A percentile compares a stretch with the other conserved stretches of the same genome.
These are phyloP conservation scores for Daldinia loculata DNA, from an alignment of 495 filamentous ascomycete species.

Conservation along the genomic window DNA sequence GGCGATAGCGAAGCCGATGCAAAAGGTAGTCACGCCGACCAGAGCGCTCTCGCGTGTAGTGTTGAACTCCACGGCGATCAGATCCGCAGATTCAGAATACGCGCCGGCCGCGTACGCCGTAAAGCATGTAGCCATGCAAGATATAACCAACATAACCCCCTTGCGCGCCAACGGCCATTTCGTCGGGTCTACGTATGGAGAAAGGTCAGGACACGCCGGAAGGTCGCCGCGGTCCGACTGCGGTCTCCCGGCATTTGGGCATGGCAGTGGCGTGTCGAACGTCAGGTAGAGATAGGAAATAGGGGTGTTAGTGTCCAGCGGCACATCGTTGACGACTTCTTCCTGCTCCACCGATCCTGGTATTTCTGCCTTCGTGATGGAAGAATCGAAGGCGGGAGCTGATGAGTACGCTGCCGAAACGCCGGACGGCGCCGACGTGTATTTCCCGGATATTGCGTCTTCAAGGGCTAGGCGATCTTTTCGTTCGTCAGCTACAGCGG, in stretches of 20 bases:
- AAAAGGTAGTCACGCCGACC: constrained; percentile 85
- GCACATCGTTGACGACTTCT: neutral
- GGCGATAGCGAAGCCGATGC: constrained; percentile 80
- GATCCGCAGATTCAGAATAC: constrained; percentile 71
- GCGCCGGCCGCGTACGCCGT: constrained; percentile 86
- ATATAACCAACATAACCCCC: constrained; percentile 74
- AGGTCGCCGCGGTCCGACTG: constrained; percentile 45
- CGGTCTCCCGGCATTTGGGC: constrained; percentile 53
- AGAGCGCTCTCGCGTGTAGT: constrained; percentile 71
- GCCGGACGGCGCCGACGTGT: neutral
- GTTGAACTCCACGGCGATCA: constrained; percentile 70
- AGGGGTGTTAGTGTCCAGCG: constrained; percentile 26
- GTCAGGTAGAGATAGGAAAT: constrained; percentile 78
- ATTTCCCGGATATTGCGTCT: constrained; percentile 9
- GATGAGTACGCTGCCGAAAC: neutral
- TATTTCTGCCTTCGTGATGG: neutral
- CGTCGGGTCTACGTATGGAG: constrained; percentile 73
- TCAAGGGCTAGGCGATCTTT: neutral
- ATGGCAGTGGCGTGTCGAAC: constrained; percentile 72
- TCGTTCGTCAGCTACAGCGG: neutral
- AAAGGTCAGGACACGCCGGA: constrained; percentile 70
- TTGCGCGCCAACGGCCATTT: constrained; percentile 77
- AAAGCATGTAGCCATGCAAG: constrained; percentile 76
- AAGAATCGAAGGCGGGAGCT: neutral
- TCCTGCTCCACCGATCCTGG: neutral